These are phyloP conservation scores for Crucihimalaya himalaica DNA, from an alignment of 345 rosid species.

Conservation along the genomic window DNA sequence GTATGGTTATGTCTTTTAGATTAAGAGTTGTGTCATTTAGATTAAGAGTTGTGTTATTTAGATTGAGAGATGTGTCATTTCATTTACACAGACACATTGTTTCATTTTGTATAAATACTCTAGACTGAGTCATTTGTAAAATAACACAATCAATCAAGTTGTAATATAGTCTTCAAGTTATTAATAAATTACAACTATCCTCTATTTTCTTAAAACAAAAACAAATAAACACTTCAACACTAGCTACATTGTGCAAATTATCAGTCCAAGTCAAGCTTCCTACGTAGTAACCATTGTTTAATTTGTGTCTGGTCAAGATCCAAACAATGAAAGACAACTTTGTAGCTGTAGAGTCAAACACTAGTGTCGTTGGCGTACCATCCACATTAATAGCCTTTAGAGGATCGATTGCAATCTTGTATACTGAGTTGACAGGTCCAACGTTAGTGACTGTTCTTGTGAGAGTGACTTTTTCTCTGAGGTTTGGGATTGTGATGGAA, in stretches of 20 bases:
- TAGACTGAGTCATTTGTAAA: no score
- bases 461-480: conserved; percentile 17
- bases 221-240: no score
- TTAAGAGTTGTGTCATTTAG: no score
- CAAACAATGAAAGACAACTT: conserved; percentile 31
- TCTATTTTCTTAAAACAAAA: no score
- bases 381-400: conserved; percentile 35
- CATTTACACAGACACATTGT: no score
- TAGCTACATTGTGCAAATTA: conserved; percentile 24
- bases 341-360: conserved; percentile 29
- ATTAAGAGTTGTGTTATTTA: no score
- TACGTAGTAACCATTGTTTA: conserved; percentile 48
- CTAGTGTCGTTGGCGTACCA: conserved; percentile 29
- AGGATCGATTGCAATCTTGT: conserved; percentile 33
- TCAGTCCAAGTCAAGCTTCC: conserved; percentile 51
- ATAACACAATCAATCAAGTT: no score
- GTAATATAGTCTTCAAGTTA: no score
- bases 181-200: no score
- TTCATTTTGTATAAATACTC: no score
- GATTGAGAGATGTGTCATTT: no score
- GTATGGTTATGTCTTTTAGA: no score
- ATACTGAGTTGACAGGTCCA: conserved; percentile 43
- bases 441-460: conserved; percentile 53
- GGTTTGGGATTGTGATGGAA: conserved; percentile 44
- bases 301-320: conserved; percentile 32